A percentile compares a stretch with the other conserved stretches of the same genome.
Evolutionary conservation across 176 grass and related monocot genomes (phyloP).

Genomic region (Stipa capillata): DNA sequence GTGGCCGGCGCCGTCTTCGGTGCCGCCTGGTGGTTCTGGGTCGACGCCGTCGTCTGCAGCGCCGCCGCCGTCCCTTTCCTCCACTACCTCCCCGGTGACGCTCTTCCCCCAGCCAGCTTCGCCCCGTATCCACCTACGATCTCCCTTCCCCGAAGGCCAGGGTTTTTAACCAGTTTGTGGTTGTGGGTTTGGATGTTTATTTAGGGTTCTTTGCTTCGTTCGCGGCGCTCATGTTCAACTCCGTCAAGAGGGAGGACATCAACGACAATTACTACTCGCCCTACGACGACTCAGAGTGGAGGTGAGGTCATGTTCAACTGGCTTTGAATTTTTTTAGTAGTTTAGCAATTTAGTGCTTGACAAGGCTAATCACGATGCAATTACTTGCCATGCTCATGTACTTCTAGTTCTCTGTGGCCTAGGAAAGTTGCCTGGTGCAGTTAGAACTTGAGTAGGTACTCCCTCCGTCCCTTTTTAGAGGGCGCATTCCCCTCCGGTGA

Average conservation of each 20-base stretch:
- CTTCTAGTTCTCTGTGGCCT: not conserved
- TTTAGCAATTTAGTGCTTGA: not conserved
- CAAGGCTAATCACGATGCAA: not conserved
- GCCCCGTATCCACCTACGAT: not conserved
- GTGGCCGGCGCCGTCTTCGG: slow-evolving; percentile 72
- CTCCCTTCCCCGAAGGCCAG: not conserved
- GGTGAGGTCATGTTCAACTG: slow-evolving; percentile 14
- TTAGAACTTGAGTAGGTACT: not conserved
- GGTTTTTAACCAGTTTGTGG: not conserved
- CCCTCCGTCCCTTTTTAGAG: not conserved
- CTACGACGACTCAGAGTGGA: slow-evolving; percentile 65
- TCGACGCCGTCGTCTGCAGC: slow-evolving; percentile 88
- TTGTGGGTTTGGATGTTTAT: not conserved
- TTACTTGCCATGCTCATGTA: not conserved
- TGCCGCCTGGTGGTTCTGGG: slow-evolving; percentile 85
- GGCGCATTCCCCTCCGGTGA: too few relatives aligned
- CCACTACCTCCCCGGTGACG: slow-evolving; percentile 79
- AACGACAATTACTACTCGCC: slow-evolving; percentile 67
- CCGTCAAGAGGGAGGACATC: slow-evolving; percentile 57
- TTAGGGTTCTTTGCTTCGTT: slow-evolving; percentile 41
- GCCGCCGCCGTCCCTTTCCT: slow-evolving; percentile 61
- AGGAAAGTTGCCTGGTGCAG: not conserved
- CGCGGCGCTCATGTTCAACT: slow-evolving; percentile 76
- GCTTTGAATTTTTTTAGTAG: not conserved
- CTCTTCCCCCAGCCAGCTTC: not conserved